These are phyloP conservation scores for Nothophytophthora sp. DNA, from an alignment of 352 stramenopile genomes.

Conservation along the genomic window DNA sequence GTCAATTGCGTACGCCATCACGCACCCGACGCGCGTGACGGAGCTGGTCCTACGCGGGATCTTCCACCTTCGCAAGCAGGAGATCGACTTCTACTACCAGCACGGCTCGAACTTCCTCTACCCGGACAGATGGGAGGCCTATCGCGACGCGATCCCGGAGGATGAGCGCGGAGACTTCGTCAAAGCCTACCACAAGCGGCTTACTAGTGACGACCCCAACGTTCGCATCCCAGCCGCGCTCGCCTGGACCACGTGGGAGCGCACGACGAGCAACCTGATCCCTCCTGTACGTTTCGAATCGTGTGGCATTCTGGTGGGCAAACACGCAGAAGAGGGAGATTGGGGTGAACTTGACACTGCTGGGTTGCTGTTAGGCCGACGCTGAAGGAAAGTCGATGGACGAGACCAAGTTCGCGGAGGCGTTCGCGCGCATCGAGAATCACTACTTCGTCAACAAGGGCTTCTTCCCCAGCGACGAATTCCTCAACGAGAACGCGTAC, in stretches of 20 bases:
- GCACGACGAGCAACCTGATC: constrained; percentile 83
- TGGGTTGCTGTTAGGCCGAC: constrained; percentile 35
- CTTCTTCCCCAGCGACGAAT: constrained; percentile 89
- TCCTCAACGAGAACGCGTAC: constrained; percentile 88
- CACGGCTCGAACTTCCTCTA: constrained; percentile 89
- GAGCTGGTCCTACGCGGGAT: constrained; percentile 93
- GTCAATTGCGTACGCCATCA: constrained; percentile 92
- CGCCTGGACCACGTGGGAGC: constrained; percentile 93
- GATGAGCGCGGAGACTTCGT: constrained; percentile 85
- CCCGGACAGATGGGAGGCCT: constrained; percentile 91
- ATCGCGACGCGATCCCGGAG: constrained; percentile 85
- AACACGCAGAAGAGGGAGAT: not conserved
- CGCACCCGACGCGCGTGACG: constrained; percentile 79
- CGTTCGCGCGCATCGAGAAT: constrained; percentile 94
- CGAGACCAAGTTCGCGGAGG: constrained; percentile 83
- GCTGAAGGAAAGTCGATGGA: constrained; percentile 77
- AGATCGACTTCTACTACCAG: constrained; percentile 95
- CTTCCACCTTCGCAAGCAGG: constrained; percentile 89
- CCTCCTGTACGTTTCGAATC: constrained; percentile 37
- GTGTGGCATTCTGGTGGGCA: not conserved
- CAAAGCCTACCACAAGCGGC: constrained; percentile 84
- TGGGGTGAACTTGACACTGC: not conserved
- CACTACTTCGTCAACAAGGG: constrained; percentile 93
- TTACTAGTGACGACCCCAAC: constrained; percentile 87
- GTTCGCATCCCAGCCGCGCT: constrained; percentile 81